Evolutionary conservation across 305 asterid species (phyloP), one percentile per base, ranked within the genome.

Genomic region (Fraxinus nigra): DNA sequence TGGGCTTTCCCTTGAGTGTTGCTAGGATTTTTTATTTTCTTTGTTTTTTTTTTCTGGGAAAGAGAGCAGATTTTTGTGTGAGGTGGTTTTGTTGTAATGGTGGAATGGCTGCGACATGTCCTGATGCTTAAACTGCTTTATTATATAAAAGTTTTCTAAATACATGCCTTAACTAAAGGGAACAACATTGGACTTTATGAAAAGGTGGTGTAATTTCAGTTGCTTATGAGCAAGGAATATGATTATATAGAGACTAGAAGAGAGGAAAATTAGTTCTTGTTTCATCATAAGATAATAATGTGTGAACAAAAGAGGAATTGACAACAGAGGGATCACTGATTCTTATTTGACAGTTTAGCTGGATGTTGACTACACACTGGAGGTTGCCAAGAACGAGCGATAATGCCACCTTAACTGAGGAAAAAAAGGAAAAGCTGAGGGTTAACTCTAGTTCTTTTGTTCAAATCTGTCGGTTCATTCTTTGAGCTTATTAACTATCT

Each of bases 331-430:
- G 73, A 65, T 65, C 33, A 65, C 34, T 65, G 35, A 65, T 65
- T 65, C 73, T 65, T 63, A 63, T 63, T 63, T 63, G 72, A 24
- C 72, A 24, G 72, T 43, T 63, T 63, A 63, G 72, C 72, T 20
- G 72, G 33, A 5, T 63, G 72, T 20, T 63, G 72, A 22, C 72
- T 20, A 63, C 33, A 20, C 69, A 61, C 72, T 61, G 72, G 33
- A 61, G 72, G 13, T 63, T 63, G 30, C 72, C 9, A 63, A 63
- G 72, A 63, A 24, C 11, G 5, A 26, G 16, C 16, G 72, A 9
- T 63, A 63, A 63, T 20, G 72, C 72, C 30, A 24, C 33, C 26
- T 18, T 61, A 63, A 63, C 30, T 63, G 34, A 8, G 72, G 14
- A 3, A 26, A 7, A 48, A 26, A 7, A 16, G 2, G 72, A 8